A percentile compares a stretch with the other conserved stretches of the same genome.
These are phyloP conservation scores for Myxozyma geophila DNA, from an alignment of 805 yeast genomes.

Conservation along the genomic window DNA sequence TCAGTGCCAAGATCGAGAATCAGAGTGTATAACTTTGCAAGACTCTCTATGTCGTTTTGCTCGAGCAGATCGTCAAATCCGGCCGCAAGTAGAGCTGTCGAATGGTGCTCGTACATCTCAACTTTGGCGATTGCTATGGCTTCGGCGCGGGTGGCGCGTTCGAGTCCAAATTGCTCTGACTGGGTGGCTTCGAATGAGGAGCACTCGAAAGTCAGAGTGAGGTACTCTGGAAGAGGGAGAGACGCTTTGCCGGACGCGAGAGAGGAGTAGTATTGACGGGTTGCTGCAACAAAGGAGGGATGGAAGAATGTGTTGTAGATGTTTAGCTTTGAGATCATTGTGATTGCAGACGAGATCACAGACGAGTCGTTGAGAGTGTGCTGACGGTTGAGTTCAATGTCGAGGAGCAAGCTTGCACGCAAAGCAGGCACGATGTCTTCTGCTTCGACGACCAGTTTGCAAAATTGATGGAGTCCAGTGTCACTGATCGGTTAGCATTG, in stretches of 20 bases:
- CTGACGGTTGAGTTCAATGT: constrained; percentile 17
- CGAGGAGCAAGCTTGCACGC: constrained; percentile 18
- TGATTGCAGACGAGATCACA: constrained; percentile 7
- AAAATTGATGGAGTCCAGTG: constrained; percentile 26
- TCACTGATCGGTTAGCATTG: constrained; percentile 19
- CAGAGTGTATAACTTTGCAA: constrained; percentile 19
- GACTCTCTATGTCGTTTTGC: constrained; percentile 15
- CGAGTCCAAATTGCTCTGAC: constrained; percentile 18
- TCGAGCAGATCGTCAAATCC: constrained; percentile 31
- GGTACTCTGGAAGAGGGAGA: constrained; percentile 25
- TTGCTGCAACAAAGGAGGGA: constrained; percentile 17
- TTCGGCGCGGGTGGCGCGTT: constrained; percentile 20
- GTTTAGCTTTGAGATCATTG: constrained; percentile 27
- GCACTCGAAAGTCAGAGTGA: constrained; percentile 8
- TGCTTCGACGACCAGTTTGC: constrained; percentile 18
- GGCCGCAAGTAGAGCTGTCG: constrained; percentile 9
- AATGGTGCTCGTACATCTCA: constrained; percentile 15
- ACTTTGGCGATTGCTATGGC: constrained; percentile 16
- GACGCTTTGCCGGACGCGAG: constrained; percentile 16
- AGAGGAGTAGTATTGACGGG: constrained; percentile 22
- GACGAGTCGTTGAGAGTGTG: constrained; percentile 1
- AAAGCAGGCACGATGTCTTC: constrained; percentile 7
- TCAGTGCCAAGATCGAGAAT: constrained; percentile 3
- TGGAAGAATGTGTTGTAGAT: constrained; percentile 26
- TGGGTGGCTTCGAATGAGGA: constrained; percentile 26